Evolutionary conservation across 345 rosid species (phyloP).

Genomic region (Turritis glabra): DNA sequence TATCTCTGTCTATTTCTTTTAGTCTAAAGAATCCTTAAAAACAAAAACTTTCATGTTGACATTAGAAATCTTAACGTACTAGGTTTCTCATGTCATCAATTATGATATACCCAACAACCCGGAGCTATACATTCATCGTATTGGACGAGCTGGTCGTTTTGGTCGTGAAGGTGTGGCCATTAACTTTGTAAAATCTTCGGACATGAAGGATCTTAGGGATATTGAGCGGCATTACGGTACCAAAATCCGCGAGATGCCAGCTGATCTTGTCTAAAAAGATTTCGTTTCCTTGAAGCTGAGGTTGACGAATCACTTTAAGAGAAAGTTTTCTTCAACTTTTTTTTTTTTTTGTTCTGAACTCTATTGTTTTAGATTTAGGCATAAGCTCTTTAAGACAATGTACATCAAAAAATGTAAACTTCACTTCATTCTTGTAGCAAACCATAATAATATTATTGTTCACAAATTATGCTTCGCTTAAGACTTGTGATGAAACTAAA

Average conservation of each 20-base stretch:
- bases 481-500: neutral
- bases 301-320: neutral
- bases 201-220: conserved; percentile 75
- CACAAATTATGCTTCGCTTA: neutral
- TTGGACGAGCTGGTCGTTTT: conserved; percentile 95
- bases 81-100: conserved; percentile 94
- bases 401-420: neutral
- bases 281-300: neutral
- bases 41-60: neutral
- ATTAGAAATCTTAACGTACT: neutral
- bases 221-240: conserved; percentile 81
- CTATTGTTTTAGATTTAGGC: conserved; percentile 8
- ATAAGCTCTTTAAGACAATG: neutral
- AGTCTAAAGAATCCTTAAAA: too few relatives aligned
- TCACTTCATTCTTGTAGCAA: neutral
- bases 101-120: conserved; percentile 93
- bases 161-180: conserved; percentile 97
- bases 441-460: neutral
- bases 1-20: neutral
- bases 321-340: conserved; percentile 2
- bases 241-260: conserved; percentile 85
- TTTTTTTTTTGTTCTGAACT: neutral
- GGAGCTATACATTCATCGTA: conserved; percentile 94
- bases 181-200: conserved; percentile 80
- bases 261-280: conserved; percentile 58